Evolutionary conservation across 352 stramenopile genomes (phyloP).

Genomic region (Globisporangium parvum): DNA sequence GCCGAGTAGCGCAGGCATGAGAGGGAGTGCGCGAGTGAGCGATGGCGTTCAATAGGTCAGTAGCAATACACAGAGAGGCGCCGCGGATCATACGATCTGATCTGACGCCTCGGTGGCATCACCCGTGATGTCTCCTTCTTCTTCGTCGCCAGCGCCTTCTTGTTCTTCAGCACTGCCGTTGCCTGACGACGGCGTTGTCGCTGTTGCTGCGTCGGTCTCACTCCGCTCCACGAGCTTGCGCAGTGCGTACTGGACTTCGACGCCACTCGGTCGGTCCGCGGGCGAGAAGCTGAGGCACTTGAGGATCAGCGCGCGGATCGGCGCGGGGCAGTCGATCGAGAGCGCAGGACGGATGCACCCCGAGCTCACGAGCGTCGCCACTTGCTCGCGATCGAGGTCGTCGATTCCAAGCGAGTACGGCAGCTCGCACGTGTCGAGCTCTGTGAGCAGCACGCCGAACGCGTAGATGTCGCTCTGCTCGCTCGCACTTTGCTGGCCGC

Average conservation of each 20-base stretch:
- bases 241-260: slow-evolving; percentile 35
- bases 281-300: slow-evolving; percentile 42
- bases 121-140: too few relatives aligned
- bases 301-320: slow-evolving; percentile 40
- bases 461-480: slow-evolving; percentile 39
- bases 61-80: too few relatives aligned
- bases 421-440: slow-evolving; percentile 50
- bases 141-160: too few relatives aligned
- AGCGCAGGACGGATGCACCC: slow-evolving; percentile 40
- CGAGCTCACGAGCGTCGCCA: slow-evolving; percentile 42
- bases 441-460: slow-evolving; percentile 45
- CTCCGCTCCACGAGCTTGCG: slow-evolving; percentile 23
- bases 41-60: too few relatives aligned
- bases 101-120: too few relatives aligned
- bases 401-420: slow-evolving; percentile 38
- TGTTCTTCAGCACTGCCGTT: too few relatives aligned
- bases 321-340: slow-evolving; percentile 31
- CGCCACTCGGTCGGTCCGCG: slow-evolving; percentile 23
- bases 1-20: too few relatives aligned
- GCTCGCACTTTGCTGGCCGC: slow-evolving; percentile 19
- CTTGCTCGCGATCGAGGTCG: slow-evolving; percentile 28
- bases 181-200: not conserved
- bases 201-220: not conserved
- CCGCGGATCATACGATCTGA: too few relatives aligned
- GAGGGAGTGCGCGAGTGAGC: too few relatives aligned